Base-by-base conservation (phyloP, 2,329 filamentous ascomycete species). In the Pleoardoris graminearum region DNA sequence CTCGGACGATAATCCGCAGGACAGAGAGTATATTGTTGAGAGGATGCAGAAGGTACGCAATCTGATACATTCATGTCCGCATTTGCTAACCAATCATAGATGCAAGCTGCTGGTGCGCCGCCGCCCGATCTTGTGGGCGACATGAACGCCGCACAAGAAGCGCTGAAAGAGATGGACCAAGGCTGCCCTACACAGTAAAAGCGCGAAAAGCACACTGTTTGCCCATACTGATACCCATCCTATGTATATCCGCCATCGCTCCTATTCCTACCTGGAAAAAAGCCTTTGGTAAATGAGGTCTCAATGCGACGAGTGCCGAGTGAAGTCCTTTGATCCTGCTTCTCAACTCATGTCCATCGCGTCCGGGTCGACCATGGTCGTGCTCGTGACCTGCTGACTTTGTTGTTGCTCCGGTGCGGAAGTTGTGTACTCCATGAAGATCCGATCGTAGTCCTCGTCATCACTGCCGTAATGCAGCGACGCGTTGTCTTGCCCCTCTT, bases 91-190 rank as follows among this genome's bases (percentile, higher is more conserved):
- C 41, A 1, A 16, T 42, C 19, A 25, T 29, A 97, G 93, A 99
- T 99, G 94, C 94, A 99, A 92, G 87, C 87, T 46, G 88, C 89
- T 55, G 94, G 94, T 8, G 91, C 90, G 17, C 94, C 94, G 38
- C 94, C 94, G 0, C 82, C 90, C 32, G 94, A 97, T 72, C 79
- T 99, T 16, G 89, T 99, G 14, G 93, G 92, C 50, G 91, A 96
- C 69, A 88, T 96, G 84, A 86, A 87, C 50, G 88, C 89, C 44
- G 88, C 89, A 16, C 90, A 93, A 68, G 90, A 93, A 59, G 79
- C 79, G 27, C 71, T 82, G 7, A 75, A 76, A 32, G 81, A 81
- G 55, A 73, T 84, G 47, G 81, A 85, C 43, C 74, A 78, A 27
- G 83, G 84, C 33, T 88, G 85, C 72, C 81, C 82, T 10, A 83